A percentile compares a stretch with the other conserved stretches of the same genome.
These are phyloP conservation scores for Colletotrichum godetiae DNA, from an alignment of 2,329 filamentous ascomycete genomes.

Conservation along the genomic window DNA sequence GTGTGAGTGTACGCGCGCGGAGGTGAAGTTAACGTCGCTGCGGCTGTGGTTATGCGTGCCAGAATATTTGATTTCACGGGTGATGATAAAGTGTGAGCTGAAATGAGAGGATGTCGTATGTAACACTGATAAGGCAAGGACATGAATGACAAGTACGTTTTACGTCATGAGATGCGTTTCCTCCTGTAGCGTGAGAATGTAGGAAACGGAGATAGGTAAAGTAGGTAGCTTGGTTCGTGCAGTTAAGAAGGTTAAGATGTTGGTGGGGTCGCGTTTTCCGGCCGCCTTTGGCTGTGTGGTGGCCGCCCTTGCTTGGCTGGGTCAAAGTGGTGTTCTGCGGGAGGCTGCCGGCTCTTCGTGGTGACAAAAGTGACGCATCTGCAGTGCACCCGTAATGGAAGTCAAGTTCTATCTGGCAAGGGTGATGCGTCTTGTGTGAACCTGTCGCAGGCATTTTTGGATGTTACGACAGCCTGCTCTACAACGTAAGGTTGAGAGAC, in stretches of 20 bases:
- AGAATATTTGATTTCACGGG: not conserved
- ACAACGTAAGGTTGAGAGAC: not conserved
- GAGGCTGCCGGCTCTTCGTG: not conserved
- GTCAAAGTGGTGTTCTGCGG: not conserved
- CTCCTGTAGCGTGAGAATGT: too few species aligned
- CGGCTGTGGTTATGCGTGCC: not conserved
- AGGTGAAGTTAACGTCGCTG: not conserved
- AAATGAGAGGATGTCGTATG: not conserved
- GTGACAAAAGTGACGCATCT: not conserved
- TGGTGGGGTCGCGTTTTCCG: slow-evolving; percentile 1
- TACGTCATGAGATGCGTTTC: not conserved
- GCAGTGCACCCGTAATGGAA: not conserved
- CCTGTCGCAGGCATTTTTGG: not conserved
- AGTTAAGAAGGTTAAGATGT: not conserved
- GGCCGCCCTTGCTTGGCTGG: not conserved
- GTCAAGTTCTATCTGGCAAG: not conserved
- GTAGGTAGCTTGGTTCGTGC: not conserved
- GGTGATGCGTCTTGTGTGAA: not conserved
- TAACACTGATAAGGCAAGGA: not conserved
- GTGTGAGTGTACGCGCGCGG: not conserved
- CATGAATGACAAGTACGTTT: not conserved
- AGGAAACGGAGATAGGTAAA: not conserved
- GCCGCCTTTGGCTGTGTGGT: not conserved
- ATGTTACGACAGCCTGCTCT: not conserved
- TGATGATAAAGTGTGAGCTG: not conserved